These are phyloP conservation scores for Aspergillus sp. DNA, from an alignment of 2,329 filamentous ascomycete species.

Conservation along the genomic window DNA sequence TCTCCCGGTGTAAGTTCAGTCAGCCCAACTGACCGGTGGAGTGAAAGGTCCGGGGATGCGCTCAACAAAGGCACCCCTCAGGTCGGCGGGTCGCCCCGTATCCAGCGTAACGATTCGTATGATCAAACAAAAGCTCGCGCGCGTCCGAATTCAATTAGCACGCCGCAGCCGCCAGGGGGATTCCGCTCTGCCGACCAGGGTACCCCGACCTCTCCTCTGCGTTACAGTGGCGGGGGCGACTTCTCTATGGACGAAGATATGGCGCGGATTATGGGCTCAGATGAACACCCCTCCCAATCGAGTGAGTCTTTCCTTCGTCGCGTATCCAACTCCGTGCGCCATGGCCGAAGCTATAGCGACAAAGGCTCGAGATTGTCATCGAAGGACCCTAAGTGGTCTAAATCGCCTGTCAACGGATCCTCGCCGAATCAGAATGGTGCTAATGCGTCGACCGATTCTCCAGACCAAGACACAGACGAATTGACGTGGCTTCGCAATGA, in stretches of 20 bases:
- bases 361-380: slow-evolving; percentile 57
- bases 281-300: slow-evolving; percentile 55
- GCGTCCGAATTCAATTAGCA: slow-evolving; percentile 52
- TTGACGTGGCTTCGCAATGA: slow-evolving; percentile 67
- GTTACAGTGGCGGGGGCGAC: slow-evolving; percentile 76
- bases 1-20: slow-evolving; percentile 33
- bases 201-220: slow-evolving; percentile 65
- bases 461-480: slow-evolving; percentile 56
- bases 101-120: slow-evolving; percentile 51
- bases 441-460: slow-evolving; percentile 67
- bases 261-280: slow-evolving; percentile 78
- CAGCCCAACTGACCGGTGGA: slow-evolving; percentile 35
- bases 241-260: slow-evolving; percentile 97
- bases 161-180: slow-evolving; percentile 37
- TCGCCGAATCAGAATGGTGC: slow-evolving; percentile 61
- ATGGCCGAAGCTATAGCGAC: slow-evolving; percentile 84
- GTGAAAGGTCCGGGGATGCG: slow-evolving; percentile 31
- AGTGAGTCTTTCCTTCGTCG: slow-evolving; percentile 80
- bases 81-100: slow-evolving; percentile 45
- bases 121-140: slow-evolving; percentile 24
- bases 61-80: slow-evolving; percentile 45
- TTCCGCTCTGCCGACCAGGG: slow-evolving; percentile 46
- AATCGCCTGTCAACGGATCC: slow-evolving; percentile 60
- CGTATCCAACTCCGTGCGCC: slow-evolving; percentile 90
- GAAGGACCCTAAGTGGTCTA: slow-evolving; percentile 68